Conservation (phyloP, 257 asterid species). For the Primulina eburnea region DNA sequence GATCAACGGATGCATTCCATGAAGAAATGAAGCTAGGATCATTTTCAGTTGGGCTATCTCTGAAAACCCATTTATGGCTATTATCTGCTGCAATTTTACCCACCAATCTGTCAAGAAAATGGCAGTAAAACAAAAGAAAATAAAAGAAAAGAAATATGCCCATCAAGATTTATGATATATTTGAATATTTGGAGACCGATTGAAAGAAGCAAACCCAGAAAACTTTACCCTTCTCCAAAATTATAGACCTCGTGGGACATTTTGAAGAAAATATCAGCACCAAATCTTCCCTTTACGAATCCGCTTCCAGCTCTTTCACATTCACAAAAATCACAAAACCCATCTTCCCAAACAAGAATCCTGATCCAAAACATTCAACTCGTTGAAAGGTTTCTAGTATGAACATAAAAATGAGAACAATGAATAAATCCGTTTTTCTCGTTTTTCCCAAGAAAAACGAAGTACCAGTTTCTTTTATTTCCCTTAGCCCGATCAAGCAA, state of each 20-base stretch:
- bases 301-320: conserved; percentile 59
- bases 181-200: background rate
- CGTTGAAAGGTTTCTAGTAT: background rate
- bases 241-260: conserved; percentile 81
- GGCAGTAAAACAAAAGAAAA: background rate
- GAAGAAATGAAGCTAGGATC: conserved; percentile 56
- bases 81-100: conserved; percentile 86
- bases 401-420: background rate
- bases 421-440: background rate
- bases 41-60: conserved; percentile 52
- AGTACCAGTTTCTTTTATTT: conserved; percentile 76
- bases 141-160: background rate
- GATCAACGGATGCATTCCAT: conserved; percentile 66
- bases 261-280: conserved; percentile 79
- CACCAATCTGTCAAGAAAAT: conserved; percentile 52
- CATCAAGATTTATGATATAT: background rate
- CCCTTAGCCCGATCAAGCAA: conserved; percentile 64
- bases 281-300: conserved; percentile 51
- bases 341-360: conserved; percentile 95
- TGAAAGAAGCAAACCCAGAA: background rate
- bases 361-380: conserved; percentile 36
- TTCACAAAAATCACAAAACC: conserved; percentile 64
- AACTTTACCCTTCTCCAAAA: conserved; percentile 76
- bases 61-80: conserved; percentile 78
- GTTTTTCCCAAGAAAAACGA: background rate